Evolutionary conservation across 805 yeast genomes (phyloP).

Genomic region (Schwanniomyces occidentalis): DNA sequence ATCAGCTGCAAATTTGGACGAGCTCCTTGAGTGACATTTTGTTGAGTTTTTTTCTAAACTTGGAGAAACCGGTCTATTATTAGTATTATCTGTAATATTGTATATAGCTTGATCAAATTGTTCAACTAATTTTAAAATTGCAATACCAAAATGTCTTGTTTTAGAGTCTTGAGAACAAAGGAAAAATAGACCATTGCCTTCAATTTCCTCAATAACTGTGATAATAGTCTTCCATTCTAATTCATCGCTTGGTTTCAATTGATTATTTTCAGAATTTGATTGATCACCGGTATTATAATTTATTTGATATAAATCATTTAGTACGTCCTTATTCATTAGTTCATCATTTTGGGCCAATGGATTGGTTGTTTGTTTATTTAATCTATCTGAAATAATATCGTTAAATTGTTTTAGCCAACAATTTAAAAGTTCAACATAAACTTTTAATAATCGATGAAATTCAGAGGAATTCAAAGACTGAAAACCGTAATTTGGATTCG

Average conservation of each 20-base stretch:
- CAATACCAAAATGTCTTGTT: slow-evolving; percentile 72
- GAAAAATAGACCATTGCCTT: slow-evolving; percentile 92
- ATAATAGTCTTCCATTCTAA: slow-evolving; percentile 76
- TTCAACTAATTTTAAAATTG: slow-evolving; percentile 75
- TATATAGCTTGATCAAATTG: slow-evolving; percentile 83
- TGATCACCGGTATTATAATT: slow-evolving; percentile 43
- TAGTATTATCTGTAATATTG: slow-evolving; percentile 40
- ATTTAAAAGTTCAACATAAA: slow-evolving; percentile 76
- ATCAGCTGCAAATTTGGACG: slow-evolving; percentile 76
- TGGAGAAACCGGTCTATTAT: slow-evolving; percentile 1
- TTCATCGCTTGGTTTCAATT: slow-evolving; percentile 49
- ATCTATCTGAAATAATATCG: slow-evolving; percentile 14
- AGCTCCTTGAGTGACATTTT: slow-evolving; percentile 52
- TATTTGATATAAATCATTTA: slow-evolving; percentile 46
- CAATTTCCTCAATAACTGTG: slow-evolving; percentile 90
- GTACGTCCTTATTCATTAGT: slow-evolving; percentile 35
- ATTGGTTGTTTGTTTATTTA: slow-evolving; percentile 18
- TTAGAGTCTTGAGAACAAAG: slow-evolving; percentile 83
- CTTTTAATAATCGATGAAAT: slow-evolving; percentile 57
- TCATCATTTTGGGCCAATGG: slow-evolving; percentile 36
- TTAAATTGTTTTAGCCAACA: slow-evolving; percentile 78
- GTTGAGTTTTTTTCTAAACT: slow-evolving; percentile 11
- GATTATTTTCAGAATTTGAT: slow-evolving; percentile 12
- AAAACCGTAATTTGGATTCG: slow-evolving; percentile 53
- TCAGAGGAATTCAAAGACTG: slow-evolving; percentile 62